Evolutionary conservation across 2,329 filamentous ascomycete genomes (phyloP).

Genomic region (Metarhizium album): DNA sequence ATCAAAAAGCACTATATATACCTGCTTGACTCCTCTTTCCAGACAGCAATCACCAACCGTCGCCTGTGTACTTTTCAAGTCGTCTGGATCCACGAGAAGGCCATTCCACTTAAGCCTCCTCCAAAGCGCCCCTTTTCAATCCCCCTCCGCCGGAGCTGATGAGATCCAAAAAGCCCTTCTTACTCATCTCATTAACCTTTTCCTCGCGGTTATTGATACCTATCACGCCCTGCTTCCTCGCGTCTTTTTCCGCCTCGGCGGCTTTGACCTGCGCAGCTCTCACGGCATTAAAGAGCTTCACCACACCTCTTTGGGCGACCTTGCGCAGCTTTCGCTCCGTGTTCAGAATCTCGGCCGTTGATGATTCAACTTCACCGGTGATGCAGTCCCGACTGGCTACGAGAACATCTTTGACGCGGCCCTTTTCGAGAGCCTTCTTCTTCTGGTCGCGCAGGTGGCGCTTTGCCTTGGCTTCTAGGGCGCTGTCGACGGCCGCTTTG

Average conservation of each 20-base stretch:
- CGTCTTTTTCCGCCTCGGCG: constrained; percentile 60
- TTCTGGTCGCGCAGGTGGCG: constrained; percentile 73
- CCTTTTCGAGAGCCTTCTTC: constrained; percentile 70
- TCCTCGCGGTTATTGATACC: constrained; percentile 74
- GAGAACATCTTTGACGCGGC: constrained; percentile 78
- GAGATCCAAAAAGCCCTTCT: constrained; percentile 89
- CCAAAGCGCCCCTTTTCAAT: constrained; percentile 46
- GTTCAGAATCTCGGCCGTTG: constrained; percentile 48
- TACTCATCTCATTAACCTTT: constrained; percentile 89
- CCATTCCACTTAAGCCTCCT: constrained; percentile 32
- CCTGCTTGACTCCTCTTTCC: constrained; percentile 18
- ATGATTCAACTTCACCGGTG: constrained; percentile 30
- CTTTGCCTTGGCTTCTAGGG: constrained; percentile 71
- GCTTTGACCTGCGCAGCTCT: constrained; percentile 85
- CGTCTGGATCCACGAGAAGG: background rate
- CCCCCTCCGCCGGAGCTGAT: constrained; percentile 57
- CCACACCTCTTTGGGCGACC: constrained; percentile 84
- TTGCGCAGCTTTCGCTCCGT: constrained; percentile 74
- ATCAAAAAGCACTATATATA: constrained; percentile 7
- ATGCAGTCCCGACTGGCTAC: constrained; percentile 46
- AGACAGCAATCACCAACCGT: background rate
- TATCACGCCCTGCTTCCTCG: constrained; percentile 61
- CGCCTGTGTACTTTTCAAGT: background rate
- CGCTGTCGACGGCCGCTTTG: constrained; percentile 61
- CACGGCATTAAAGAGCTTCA: constrained; percentile 94